phyloP scores from a whole-genome alignment of 2,329 filamentous ascomycete species.

The Nemania serpens region DNA sequence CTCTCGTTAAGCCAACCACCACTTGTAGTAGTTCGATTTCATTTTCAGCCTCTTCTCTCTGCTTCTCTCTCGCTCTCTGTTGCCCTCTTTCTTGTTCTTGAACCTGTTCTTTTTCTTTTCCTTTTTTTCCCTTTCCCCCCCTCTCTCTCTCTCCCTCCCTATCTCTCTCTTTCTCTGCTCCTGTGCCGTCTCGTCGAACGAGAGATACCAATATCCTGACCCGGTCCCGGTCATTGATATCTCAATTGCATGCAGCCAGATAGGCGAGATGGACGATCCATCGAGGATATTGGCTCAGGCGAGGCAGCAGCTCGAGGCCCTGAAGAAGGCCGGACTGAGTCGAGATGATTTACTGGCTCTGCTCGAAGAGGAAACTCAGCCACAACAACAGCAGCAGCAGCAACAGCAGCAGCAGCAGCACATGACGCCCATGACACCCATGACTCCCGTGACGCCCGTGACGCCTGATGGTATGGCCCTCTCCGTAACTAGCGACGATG shows the following conservation, averaged over 20 bases:
- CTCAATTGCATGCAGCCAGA: not conserved
- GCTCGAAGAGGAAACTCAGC: constrained; percentile 35
- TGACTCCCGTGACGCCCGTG: constrained; percentile 6
- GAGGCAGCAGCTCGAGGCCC: constrained; percentile 41
- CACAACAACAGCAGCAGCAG: constrained; percentile 22
- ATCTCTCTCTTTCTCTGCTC: not conserved
- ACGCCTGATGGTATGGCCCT: constrained; percentile 34
- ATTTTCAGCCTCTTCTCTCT: not conserved
- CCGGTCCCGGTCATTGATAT: too few species aligned
- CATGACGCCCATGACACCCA: constrained; percentile 9
- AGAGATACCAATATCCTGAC: not conserved
- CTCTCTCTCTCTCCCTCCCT: not conserved
- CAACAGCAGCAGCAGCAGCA: constrained; percentile 28
- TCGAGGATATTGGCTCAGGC: constrained; percentile 41
- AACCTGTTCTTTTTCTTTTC: not conserved
- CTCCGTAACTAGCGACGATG: not conserved
- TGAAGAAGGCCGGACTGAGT: constrained; percentile 43
- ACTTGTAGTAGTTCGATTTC: not conserved
- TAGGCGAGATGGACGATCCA: constrained; percentile 38
- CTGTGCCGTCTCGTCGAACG: not conserved
- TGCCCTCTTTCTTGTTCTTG: not conserved
- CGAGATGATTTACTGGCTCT: constrained; percentile 39
- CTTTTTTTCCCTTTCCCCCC: not conserved
- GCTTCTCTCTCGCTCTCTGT: not conserved
- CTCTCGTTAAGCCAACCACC: constrained; percentile 22